A percentile compares a stretch with the other conserved stretches of the same genome.
These are phyloP conservation scores for Tricladium varicosporioides DNA, from an alignment of 2,329 filamentous ascomycete genomes.

Conservation along the genomic window DNA sequence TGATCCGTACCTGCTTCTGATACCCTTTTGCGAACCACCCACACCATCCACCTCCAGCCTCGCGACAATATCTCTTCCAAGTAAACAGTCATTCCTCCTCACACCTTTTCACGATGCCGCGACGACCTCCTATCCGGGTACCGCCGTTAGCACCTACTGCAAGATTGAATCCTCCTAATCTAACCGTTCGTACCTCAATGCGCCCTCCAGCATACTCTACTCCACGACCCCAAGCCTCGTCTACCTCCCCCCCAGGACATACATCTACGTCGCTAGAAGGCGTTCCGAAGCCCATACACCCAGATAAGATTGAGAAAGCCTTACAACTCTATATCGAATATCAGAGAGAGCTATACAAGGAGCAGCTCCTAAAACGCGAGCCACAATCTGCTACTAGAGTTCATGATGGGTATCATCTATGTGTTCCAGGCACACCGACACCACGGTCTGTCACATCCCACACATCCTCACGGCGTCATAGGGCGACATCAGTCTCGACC, in stretches of 20 bases:
- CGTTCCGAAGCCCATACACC: slow-evolving; percentile 24
- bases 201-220: slow-evolving; percentile 2
- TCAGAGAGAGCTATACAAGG: slow-evolving; percentile 11
- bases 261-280: slow-evolving; percentile 15
- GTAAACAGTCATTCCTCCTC: not conserved
- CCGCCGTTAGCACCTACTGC: not conserved
- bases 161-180: slow-evolving; percentile 2
- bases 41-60: not conserved
- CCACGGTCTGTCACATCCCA: slow-evolving; percentile 23
- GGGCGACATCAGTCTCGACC: slow-evolving; percentile 17
- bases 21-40: too few relatives aligned
- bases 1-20: not conserved
- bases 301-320: slow-evolving; percentile 24
- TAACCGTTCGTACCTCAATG: slow-evolving; percentile 16
- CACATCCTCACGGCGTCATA: slow-evolving; percentile 18
- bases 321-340: slow-evolving; percentile 24
- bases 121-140: not conserved
- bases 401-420: slow-evolving; percentile 15
- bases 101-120: not conserved
- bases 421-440: slow-evolving; percentile 16
- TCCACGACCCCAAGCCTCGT: slow-evolving; percentile 7
- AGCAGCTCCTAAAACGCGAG: slow-evolving; percentile 20
- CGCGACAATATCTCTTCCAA: not conserved
- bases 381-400: slow-evolving; percentile 15
- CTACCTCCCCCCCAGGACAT: slow-evolving; percentile 14